These are phyloP conservation scores for Pseudozyma thailandica DNA, from an alignment of 1,284 basidiomycete genomes.

Conservation along the genomic window DNA sequence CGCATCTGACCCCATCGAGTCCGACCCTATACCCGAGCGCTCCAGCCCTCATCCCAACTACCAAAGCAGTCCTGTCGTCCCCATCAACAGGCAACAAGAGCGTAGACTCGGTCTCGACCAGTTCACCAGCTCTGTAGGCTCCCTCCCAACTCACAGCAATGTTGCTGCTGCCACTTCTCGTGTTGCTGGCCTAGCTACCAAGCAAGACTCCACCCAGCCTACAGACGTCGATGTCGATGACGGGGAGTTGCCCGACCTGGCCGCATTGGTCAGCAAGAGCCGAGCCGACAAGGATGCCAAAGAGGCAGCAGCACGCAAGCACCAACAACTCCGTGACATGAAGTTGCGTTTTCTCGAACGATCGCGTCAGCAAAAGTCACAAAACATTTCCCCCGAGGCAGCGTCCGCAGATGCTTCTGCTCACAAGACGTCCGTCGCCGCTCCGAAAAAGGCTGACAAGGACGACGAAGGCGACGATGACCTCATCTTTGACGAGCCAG, in stretches of 20 bases:
- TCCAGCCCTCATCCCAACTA: constrained; percentile 33
- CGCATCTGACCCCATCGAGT: constrained; percentile 47
- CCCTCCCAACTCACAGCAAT: constrained; percentile 7
- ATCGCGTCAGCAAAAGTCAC: constrained; percentile 13
- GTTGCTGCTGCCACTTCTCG: constrained; percentile 8
- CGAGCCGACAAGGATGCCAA: constrained; percentile 24
- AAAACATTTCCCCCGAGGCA: neutral
- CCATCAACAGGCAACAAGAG: constrained; percentile 34
- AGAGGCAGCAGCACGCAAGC: constrained; percentile 12
- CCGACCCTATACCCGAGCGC: constrained; percentile 35
- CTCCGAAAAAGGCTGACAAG: neutral
- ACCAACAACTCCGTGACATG: constrained; percentile 20
- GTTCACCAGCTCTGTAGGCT: constrained; percentile 20
- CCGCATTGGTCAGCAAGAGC: constrained; percentile 29
- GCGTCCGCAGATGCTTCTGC: neutral
- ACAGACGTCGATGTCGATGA: constrained; percentile 26
- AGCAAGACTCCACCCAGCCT: constrained; percentile 13
- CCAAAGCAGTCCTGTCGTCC: constrained; percentile 37
- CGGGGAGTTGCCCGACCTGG: constrained; percentile 37
- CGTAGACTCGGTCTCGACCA: constrained; percentile 24
- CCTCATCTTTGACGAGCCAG: constrained; percentile 23
- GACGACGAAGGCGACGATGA: constrained; percentile 17
- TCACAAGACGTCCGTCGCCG: neutral
- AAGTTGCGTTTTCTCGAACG: constrained; percentile 36
- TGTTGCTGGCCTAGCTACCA: constrained; percentile 27